Evolutionary conservation across 2,329 filamentous ascomycete species (phyloP).

Genomic region (Botryotinia narcissicola): DNA sequence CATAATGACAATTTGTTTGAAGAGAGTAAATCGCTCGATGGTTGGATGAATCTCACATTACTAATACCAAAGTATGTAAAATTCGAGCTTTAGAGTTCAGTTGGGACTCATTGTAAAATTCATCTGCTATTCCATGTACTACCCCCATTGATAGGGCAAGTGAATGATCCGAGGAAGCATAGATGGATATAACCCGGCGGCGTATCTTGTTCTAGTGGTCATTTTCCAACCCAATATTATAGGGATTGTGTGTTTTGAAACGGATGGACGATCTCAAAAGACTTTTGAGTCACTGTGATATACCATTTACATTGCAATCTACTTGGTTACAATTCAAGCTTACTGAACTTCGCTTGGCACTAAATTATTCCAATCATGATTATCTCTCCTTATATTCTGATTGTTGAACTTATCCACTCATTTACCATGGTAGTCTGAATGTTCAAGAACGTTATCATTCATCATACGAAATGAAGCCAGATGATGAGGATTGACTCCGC

Average conservation of each 20-base stretch:
- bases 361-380: not conserved
- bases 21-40: not conserved
- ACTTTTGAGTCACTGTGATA: not conserved
- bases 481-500: too few species aligned
- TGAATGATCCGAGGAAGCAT: too few species aligned
- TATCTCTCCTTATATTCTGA: not conserved
- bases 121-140: not conserved
- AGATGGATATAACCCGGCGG: not conserved
- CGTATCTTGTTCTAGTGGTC: not conserved
- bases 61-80: too few species aligned
- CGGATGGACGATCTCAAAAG: not conserved
- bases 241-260: not conserved
- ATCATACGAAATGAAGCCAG: not conserved
- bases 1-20: accelerated
- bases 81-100: not conserved
- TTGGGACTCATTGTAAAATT: not conserved
- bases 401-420: not conserved
- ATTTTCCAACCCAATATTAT: not conserved
- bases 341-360: not conserved
- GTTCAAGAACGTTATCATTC: not conserved
- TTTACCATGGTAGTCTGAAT: not conserved
- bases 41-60: not conserved
- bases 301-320: not conserved
- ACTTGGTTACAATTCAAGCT: not conserved
- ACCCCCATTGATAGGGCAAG: not conserved